Evolutionary conservation across 2,329 filamentous ascomycete species (phyloP).

Genomic region (Septoria petroselini): DNA sequence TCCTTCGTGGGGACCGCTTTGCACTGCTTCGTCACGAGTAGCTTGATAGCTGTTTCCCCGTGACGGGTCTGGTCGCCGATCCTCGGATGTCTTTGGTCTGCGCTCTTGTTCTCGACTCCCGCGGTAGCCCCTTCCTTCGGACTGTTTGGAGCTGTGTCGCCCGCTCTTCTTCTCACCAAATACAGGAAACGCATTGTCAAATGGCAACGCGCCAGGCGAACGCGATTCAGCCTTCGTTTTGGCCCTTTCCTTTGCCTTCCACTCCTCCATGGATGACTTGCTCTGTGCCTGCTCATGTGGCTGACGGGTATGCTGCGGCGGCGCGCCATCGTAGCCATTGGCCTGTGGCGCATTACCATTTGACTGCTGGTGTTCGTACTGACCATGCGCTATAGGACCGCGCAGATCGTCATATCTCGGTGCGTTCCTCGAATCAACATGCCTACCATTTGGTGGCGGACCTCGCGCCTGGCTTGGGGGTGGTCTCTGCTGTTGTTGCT

Average conservation of each 20-base stretch:
- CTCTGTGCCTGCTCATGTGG: slow-evolving; percentile 7
- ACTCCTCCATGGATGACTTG: slow-evolving; percentile 36
- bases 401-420: slow-evolving; percentile 17
- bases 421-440: slow-evolving; percentile 11
- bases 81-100: slow-evolving; percentile 14
- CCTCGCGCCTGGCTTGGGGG: slow-evolving; percentile 3
- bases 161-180: slow-evolving; percentile 40
- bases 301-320: neutral
- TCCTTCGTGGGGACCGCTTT: slow-evolving; percentile 10
- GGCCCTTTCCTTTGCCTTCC: slow-evolving; percentile 36
- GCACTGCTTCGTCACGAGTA: slow-evolving; percentile 1
- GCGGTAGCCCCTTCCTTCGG: slow-evolving; percentile 22
- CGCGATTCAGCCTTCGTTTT: slow-evolving; percentile 31
- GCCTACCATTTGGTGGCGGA: slow-evolving; percentile 6
- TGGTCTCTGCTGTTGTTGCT: slow-evolving; percentile 19
- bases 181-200: slow-evolving; percentile 50
- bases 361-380: slow-evolving; percentile 6
- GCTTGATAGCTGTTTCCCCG: slow-evolving; percentile 19
- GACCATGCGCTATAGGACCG: slow-evolving; percentile 8
- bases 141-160: slow-evolving; percentile 21
- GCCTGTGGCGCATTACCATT: neutral
- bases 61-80: slow-evolving; percentile 13
- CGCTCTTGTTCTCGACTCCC: slow-evolving; percentile 26
- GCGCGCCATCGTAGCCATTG: slow-evolving; percentile 1
- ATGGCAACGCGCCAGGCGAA: slow-evolving; percentile 33